A percentile compares a stretch with the other conserved stretches of the same genome.
Conservation (phyloP, 2,329 filamentous ascomycete genomes). For the Tolypocladium ovalisporum region DNA sequence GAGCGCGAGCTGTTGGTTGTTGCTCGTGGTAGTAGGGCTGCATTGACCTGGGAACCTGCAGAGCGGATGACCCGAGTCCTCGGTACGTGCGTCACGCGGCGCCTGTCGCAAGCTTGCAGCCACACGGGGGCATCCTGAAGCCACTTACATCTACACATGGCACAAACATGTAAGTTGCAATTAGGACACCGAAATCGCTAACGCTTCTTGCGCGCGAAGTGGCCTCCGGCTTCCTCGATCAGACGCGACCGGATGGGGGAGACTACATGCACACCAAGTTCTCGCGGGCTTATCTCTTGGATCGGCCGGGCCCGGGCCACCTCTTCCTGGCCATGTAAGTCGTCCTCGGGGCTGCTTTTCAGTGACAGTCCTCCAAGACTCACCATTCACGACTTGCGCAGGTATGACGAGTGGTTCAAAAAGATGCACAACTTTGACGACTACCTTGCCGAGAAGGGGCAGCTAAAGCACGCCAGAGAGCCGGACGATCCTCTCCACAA, state of each 20-base stretch:
- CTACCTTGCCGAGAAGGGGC: conserved; percentile 13
- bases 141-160: background rate
- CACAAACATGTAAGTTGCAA: background rate
- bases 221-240: conserved; percentile 17
- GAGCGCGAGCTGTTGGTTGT: background rate
- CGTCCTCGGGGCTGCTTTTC: background rate
- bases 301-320: conserved; percentile 15
- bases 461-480: conserved; percentile 9
- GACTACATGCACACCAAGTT: conserved; percentile 20
- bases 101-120: background rate
- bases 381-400: background rate
- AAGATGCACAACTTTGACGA: conserved; percentile 22
- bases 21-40: background rate
- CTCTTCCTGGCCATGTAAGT: conserved; percentile 18
- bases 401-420: conserved; percentile 22
- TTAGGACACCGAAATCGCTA: background rate
- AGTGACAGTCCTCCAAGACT: background rate
- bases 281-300: conserved; percentile 16
- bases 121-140: background rate
- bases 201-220: conserved; percentile 7
- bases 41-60: conserved; percentile 3
- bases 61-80: conserved; percentile 17
- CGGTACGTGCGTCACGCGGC: conserved; percentile 6
- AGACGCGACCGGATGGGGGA: conserved; percentile 13
- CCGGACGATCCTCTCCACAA: conserved; percentile 17